Evolutionary conservation across 768 basidiomycete genomes (phyloP), one percentile per base, ranked within the genome.

Genomic region (Termitomyces sp.): DNA sequence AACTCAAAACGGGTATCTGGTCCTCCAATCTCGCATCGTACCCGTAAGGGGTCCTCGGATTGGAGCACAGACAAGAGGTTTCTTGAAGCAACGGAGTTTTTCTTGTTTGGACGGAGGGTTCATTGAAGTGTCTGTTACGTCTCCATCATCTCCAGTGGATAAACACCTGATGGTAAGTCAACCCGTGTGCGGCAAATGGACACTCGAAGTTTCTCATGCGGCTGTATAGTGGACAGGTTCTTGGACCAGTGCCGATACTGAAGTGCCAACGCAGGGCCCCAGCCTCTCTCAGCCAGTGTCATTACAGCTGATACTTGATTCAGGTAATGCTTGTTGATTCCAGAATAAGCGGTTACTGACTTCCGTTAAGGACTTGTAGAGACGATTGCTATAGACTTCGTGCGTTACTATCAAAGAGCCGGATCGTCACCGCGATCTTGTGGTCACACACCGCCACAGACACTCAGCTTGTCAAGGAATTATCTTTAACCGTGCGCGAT

Each of bases 101-200:
- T 55, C 57, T 11, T 70, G 71, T 45, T 3, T 72, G 9, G 57
- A 64, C 7, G 58, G 52, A 33, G 71, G 71, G 6, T 70, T 69
- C 22, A 35, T 72, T 1, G 68, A 69, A 33, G 63, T 69, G 13
- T 63, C 64, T 6, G 42, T 62, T 4, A 28, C 15, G 9, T 50
- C 57, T 7, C 55, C 57, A 8, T 35, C 39, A 24, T 54, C 58
- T 2, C 9, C 40, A 35, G 16, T 20, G 2, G 18, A 45, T 16
- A 8, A 40, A n/a, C 49, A 28, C 33, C n/a, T 46, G 13, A 12
- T 59, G 22, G 63, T 64, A 20, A 44, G 63, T 36, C 1, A 9
- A 38, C 3, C n/a, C 18, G 12, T 35, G 11, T 13, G 32, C 39
- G 22, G 15, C 20, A 2, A 46, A 40, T 20, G 6, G 39, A 38